Base-by-base conservation (phyloP, 306 rosid species). In the Rubus idaeus region DNA sequence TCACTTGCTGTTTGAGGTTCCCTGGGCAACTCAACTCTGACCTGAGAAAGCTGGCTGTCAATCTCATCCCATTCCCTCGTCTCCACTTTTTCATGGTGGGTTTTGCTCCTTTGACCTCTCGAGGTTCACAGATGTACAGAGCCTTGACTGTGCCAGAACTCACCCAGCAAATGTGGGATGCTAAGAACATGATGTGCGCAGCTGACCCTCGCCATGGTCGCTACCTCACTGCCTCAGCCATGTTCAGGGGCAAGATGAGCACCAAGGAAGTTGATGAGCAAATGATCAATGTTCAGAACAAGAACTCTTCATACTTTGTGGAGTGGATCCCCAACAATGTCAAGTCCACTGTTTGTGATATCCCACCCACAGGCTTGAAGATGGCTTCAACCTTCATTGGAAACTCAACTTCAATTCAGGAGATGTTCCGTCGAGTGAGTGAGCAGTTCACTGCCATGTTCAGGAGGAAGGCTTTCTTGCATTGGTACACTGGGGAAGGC, bases 141-240 rank as follows among this genome's bases (percentile, higher is more conserved):
- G 85, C 93, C 17, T 64, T 88, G 16, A 90, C 91, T 50, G 96
- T 90, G 10, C 96, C 96, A 0, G 96, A 90, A 83, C 93, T 90
- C 56, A 90, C 96, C 4, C 96, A 90, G 72, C 96, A 90, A 75
- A 90, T 90, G 96, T 90, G 96, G 93, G 96, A 90, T 86, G 76
- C 96, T 0, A 89, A 89, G 91, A 89, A 89, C 88, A 89, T 89
- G 93, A 89, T 89, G 96, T 90, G 96, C 5, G 96, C 92, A 2
- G 96, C 92, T 16, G 96, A 90, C 68, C 96, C 92, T 14, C 77
- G 92, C 5, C 96, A 90, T 4, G 92, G 96, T 0, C 88, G 96
- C 2, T 90, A 90, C 83, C 84, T 90, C 64, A 90, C 92, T 0
- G 96, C 96, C 30, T 90, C 92, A 0, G 96, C 96, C 4, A 85